Percentiles rank a stretch among this genome's conserved stretches.
Conservation (phyloP, 2,329 filamentous ascomycete genomes). For the Beauveria rudraprayagi region DNA sequence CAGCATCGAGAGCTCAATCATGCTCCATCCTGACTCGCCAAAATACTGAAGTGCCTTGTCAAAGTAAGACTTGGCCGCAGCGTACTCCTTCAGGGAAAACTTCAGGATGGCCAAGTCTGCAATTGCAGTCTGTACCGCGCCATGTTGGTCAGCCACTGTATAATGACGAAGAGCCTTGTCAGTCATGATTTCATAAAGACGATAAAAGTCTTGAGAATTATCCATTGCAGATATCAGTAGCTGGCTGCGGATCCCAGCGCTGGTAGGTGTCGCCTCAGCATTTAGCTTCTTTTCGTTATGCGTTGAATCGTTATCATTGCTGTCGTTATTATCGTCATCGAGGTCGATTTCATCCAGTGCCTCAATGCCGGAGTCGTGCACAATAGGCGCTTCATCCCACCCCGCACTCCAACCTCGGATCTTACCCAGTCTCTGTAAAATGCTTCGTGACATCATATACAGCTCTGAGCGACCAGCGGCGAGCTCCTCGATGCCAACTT, state of each 20-base stretch:
- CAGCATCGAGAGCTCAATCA: slow-evolving; percentile 74
- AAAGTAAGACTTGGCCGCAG: slow-evolving; percentile 68
- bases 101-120: slow-evolving; percentile 83
- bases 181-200: slow-evolving; percentile 67
- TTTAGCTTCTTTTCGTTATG: neutral
- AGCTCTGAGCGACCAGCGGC: slow-evolving; percentile 78
- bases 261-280: slow-evolving; percentile 17
- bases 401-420: slow-evolving; percentile 68
- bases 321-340: slow-evolving; percentile 30
- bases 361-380: slow-evolving; percentile 35
- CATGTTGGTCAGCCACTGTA: slow-evolving; percentile 66
- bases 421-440: slow-evolving; percentile 67
- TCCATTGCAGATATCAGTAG: slow-evolving; percentile 54
- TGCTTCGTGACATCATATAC: slow-evolving; percentile 68
- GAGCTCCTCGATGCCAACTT: slow-evolving; percentile 67
- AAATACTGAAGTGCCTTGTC: slow-evolving; percentile 72
- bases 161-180: slow-evolving; percentile 79
- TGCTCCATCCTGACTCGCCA: slow-evolving; percentile 67
- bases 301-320: slow-evolving; percentile 13
- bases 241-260: slow-evolving; percentile 33
- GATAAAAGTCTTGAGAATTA: slow-evolving; percentile 56
- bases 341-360: slow-evolving; percentile 53
- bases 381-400: slow-evolving; percentile 55
- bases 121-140: slow-evolving; percentile 69
- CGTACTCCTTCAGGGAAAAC: slow-evolving; percentile 66